Base-by-base conservation (phyloP, 306 rosid species). In the Luffa aegyptiaca region DNA sequence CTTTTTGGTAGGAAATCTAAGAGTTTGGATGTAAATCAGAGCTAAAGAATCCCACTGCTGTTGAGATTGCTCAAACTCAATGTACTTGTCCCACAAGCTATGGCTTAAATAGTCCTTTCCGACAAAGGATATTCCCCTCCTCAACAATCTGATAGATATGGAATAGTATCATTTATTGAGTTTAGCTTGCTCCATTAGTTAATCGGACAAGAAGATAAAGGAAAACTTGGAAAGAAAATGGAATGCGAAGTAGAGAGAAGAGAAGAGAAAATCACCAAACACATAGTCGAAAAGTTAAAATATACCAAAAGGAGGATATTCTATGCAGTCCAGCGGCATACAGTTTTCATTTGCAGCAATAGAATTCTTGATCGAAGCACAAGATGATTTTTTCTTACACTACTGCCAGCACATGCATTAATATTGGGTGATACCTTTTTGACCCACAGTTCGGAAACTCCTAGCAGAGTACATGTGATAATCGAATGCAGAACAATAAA, bases 71-170 rank as follows among this genome's bases (percentile, higher is more conserved):
- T 91, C 96, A 77, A 94, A 94, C 36, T 85, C 90, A 69, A 94
- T 90, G 86, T 89, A 94, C 73, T 87, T 87, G 88, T 92, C 98
- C 98, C 96, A 94, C 88, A 94, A 84, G 65, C 86, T 73, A 86
- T 89, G 88, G 83, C 96, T 89, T 17, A 62, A 82, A 84, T 90
- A 92, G 78, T 94, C 98, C 91, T 88, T 94, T 79, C 97, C 92
- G 84, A 94, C 90, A 84, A 90, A 90, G 75, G 93, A 90, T 66
- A 90, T 53, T 76, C 92, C 97, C 89, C 98, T 86, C 78, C 79
- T 84, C 78, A 94, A 91, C 79, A 92, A 83, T 82, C 98, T 94
- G 87, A 75, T 63, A 70, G 78, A 77, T 56, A 78, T 49, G 69
- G 57, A 85, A 80, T 75, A 31, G 10, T 11, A 80, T 20, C 41